These are phyloP conservation scores for Populus tomentosa DNA, from an alignment of 441 rosid species.

Conservation along the genomic window DNA sequence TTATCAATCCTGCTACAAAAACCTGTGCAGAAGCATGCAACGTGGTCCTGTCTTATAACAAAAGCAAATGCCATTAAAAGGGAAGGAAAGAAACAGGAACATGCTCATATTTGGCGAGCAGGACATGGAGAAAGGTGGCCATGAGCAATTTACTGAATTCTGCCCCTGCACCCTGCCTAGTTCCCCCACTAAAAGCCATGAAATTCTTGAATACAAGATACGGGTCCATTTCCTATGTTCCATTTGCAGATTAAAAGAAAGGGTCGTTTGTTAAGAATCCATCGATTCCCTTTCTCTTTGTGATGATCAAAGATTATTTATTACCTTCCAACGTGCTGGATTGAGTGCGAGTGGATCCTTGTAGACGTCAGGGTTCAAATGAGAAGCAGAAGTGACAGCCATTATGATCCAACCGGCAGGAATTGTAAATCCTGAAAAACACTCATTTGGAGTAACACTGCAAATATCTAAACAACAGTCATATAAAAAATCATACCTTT, in stretches of 20 bases:
- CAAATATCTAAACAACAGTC: background rate
- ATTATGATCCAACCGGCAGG: slow-evolving; percentile 27
- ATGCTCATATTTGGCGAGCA: slow-evolving; percentile 31
- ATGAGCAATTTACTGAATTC: slow-evolving; percentile 24
- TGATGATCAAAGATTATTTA: background rate
- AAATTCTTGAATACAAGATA: slow-evolving; percentile 15
- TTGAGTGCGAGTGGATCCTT: slow-evolving; percentile 28
- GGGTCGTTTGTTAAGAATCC: background rate
- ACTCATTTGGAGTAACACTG: background rate
- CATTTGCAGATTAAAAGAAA: background rate
- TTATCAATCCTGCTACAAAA: background rate
- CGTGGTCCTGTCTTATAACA: background rate
- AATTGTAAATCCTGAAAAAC: slow-evolving; percentile 26
- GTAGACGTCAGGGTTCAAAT: slow-evolving; percentile 20
- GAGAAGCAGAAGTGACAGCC: slow-evolving; percentile 16
- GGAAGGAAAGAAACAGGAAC: background rate
- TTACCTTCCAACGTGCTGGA: slow-evolving; percentile 34
- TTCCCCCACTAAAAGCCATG: slow-evolving; percentile 35
- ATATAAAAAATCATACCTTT: slow-evolving; percentile 5
- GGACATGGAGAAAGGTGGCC: slow-evolving; percentile 30
- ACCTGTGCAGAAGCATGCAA: background rate
- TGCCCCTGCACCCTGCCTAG: slow-evolving; percentile 31
- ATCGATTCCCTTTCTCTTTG: too few relatives aligned
- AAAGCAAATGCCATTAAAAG: background rate
- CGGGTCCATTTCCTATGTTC: slow-evolving; percentile 10